Evolutionary conservation across 2,329 filamentous ascomycete species (phyloP).

Genomic region (Didymella keratinophila): DNA sequence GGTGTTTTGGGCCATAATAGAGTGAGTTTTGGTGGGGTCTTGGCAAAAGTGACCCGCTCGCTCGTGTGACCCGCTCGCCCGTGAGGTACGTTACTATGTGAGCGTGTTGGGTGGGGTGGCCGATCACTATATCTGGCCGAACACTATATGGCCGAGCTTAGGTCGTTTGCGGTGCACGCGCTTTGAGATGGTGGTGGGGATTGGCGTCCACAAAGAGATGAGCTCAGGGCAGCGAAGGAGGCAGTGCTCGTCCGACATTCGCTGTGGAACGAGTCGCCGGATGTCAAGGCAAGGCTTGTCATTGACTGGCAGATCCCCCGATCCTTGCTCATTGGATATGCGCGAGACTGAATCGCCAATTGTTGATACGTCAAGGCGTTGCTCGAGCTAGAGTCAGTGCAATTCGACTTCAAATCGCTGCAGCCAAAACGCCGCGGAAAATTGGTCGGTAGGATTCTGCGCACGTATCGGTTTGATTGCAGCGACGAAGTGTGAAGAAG

Average conservation of each 20-base stretch:
- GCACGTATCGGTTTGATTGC: constrained; percentile 20
- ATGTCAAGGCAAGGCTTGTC: constrained; percentile 13
- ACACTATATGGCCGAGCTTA: no score
- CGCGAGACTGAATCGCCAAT: constrained; percentile 19
- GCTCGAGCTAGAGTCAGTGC: constrained; percentile 12
- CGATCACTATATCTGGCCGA: no score
- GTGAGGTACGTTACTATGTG: no score
- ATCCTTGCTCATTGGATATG: constrained; percentile 19
- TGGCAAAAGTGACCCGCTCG: no score
- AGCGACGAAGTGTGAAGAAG: neutral
- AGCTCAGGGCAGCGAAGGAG: constrained; percentile 11
- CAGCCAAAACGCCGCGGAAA: constrained; percentile 9
- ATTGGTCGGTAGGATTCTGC: constrained; percentile 18
- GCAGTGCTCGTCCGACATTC: constrained; percentile 16
- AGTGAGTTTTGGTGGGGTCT: no score
- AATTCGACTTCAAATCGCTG: constrained; percentile 11
- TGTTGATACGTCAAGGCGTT: constrained; percentile 7
- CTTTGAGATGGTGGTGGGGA: constrained; percentile 2
- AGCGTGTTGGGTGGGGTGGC: no score
- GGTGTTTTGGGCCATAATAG: no score
- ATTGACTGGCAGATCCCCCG: constrained; percentile 16
- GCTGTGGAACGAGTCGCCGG: constrained; percentile 8
- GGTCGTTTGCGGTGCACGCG: neutral
- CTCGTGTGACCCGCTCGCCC: no score
- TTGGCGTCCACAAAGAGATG: neutral